Evolutionary conservation across 495 filamentous ascomycete species (phyloP), one percentile per base, ranked within the genome.

Genomic region (Daldinia decipiens): DNA sequence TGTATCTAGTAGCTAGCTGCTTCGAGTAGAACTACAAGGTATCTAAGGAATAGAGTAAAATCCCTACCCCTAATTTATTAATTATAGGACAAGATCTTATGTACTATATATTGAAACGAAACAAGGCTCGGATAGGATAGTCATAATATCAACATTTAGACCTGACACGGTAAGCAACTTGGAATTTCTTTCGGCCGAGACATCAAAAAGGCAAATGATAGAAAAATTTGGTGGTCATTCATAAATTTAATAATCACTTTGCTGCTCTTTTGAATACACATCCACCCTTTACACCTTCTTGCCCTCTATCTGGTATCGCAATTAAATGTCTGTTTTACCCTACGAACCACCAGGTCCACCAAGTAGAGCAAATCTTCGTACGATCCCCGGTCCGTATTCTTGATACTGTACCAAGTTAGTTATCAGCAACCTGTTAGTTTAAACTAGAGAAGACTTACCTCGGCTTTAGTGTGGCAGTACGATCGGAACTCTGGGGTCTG

Each of bases 401-500:
- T 97, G 92, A 79, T 97, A 97, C 83, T 92, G 82, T 17, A 6
- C 3, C 51, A 56, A 17, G 43, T 73, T 62, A 67, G 70, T 29
- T 13, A 15, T 26, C 78, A 71, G n/a, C 54, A 50, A 62, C 6
- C 15, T 27, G 7, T 50, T 26, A 47, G 59, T 2, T 62, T 9
- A 17, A 54, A 5, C 4, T 47, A 39, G 15, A 2, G n/a, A 27
- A 45, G 38, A 75, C 81, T 57, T 71, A 85, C 82, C 79, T 91
- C 89, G 38, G 93, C 94, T 86, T 99, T 99, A 53, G 95, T 99
- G 80, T 99, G 95, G 83, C 95, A 99, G 84, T 98, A 98, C 79
- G 92, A 97, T 77, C 93, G 86, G 85, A 99, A 99, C 80, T 98
- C 96, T n/a, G 95, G 95, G 17, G 95, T 99, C 84, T 98, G 95